A percentile compares a stretch with the other conserved stretches of the same genome.
Conservation (phyloP, 495 filamentous ascomycete species). For the Massariosphaeria phaeospora region DNA sequence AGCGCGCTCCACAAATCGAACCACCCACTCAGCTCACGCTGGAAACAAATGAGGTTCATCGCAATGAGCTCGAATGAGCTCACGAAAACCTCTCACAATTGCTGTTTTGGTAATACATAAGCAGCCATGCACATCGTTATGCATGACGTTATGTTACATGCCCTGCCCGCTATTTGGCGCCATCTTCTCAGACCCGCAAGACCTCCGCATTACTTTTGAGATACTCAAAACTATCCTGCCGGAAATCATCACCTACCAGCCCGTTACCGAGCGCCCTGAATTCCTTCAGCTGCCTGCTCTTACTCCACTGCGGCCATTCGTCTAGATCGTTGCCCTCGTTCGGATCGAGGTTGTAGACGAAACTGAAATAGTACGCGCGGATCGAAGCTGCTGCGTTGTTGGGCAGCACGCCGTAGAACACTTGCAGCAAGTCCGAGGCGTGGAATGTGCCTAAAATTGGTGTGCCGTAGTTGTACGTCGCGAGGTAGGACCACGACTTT, state of each 20-base stretch:
- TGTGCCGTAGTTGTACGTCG: conserved; percentile 62
- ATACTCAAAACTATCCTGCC: conserved; percentile 47
- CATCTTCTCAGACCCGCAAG: conserved; percentile 50
- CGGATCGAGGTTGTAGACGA: conserved; percentile 61
- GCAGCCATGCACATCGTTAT: too few species aligned
- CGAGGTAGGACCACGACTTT: conserved; percentile 65
- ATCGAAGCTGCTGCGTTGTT: conserved; percentile 58
- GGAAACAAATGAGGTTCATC: too few species aligned
- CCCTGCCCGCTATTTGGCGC: too few species aligned
- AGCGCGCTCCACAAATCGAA: too few species aligned
- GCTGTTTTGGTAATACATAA: too few species aligned
- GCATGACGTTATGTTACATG: too few species aligned
- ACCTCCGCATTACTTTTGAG: conserved; percentile 45
- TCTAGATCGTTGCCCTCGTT: conserved; percentile 46
- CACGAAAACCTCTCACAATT: too few species aligned
- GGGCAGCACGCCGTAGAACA: conserved; percentile 58
- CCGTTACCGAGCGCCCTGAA: conserved; percentile 47
- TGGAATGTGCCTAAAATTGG: conserved; percentile 71
- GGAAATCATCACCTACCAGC: conserved; percentile 57
- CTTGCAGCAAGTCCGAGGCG: conserved; percentile 59
- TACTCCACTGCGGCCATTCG: conserved; percentile 60
- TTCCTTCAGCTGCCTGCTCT: conserved; percentile 52
- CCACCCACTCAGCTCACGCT: too few species aligned
- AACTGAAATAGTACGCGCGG: conserved; percentile 60
- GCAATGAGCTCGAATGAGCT: too few species aligned